These are phyloP conservation scores for Porodaedalea pini DNA, from an alignment of 1,284 basidiomycete species.

Conservation along the genomic window DNA sequence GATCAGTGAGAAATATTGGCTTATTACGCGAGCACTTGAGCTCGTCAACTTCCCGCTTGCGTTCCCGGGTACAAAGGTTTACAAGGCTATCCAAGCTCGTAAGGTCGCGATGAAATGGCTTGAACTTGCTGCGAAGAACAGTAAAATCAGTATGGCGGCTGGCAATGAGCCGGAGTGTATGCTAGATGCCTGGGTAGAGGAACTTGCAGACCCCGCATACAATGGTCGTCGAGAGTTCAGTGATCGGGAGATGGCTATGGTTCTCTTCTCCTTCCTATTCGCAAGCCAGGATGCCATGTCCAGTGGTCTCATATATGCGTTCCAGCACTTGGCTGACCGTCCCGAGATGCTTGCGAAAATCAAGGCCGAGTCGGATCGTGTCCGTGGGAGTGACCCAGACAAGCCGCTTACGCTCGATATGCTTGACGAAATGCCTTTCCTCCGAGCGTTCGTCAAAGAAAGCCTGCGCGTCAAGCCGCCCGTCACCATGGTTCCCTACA, in stretches of 20 bases:
- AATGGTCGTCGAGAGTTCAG: slow-evolving; percentile 87
- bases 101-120: slow-evolving; percentile 88
- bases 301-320: slow-evolving; percentile 87
- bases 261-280: slow-evolving; percentile 94
- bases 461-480: slow-evolving; percentile 88
- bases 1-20: slow-evolving; percentile 95
- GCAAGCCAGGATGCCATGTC: slow-evolving; percentile 99
- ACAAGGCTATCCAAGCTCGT: slow-evolving; percentile 90
- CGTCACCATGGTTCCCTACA: slow-evolving; percentile 96
- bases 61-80: slow-evolving; percentile 95
- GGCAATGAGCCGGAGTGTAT: slow-evolving; percentile 86
- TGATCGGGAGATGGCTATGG: slow-evolving; percentile 95
- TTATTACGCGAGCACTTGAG: slow-evolving; percentile 91
- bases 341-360: slow-evolving; percentile 89
- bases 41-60: slow-evolving; percentile 98
- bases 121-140: slow-evolving; percentile 72
- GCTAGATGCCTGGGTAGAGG: slow-evolving; percentile 88
- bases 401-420: slow-evolving; percentile 85
- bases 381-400: slow-evolving; percentile 78
- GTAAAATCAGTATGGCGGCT: slow-evolving; percentile 82
- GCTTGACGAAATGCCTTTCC: slow-evolving; percentile 91
- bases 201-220: slow-evolving; percentile 66
- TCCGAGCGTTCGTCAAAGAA: slow-evolving; percentile 91
- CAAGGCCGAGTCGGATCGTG: slow-evolving; percentile 84
- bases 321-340: slow-evolving; percentile 94